Evolutionary conservation across 257 asterid species (phyloP).

Genomic region (Nicotiana undulata): DNA sequence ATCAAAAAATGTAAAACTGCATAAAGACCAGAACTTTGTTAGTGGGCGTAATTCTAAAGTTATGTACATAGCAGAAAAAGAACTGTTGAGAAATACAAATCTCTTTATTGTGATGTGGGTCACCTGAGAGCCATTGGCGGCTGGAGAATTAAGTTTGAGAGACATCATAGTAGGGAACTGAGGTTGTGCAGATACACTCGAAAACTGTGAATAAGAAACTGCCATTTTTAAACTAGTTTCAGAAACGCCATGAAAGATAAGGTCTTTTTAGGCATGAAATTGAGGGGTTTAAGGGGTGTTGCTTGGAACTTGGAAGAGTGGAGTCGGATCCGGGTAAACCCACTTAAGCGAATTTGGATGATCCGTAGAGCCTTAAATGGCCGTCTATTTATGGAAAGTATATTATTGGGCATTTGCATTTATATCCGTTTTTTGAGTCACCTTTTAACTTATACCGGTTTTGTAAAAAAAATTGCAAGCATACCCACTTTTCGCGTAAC

Average conservation of each 20-base stretch:
- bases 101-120: not conserved
- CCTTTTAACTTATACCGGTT: too few species aligned
- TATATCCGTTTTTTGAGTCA: too few species aligned
- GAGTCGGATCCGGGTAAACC: not conserved
- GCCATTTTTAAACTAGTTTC: not conserved
- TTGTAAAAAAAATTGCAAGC: too few species aligned
- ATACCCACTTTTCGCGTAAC: too few species aligned
- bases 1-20: not conserved
- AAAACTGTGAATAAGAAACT: not conserved
- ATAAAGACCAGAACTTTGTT: not conserved
- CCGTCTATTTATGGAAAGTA: not conserved
- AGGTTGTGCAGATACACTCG: not conserved
- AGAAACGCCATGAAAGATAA: not conserved
- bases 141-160: slow-evolving; percentile 46
- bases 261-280: not conserved
- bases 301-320: not conserved
- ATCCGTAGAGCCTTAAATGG: not conserved
- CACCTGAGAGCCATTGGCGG: slow-evolving; percentile 39
- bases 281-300: not conserved
- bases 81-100: not conserved
- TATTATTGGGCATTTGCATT: too few species aligned
- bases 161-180: slow-evolving; percentile 25
- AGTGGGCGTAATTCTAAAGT: not conserved
- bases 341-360: not conserved
- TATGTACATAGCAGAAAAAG: not conserved